Evolutionary conservation across 2,329 filamentous ascomycete genomes (phyloP), one percentile per base, ranked within the genome.

Genomic region (Neopestalotiopsis sp.): DNA sequence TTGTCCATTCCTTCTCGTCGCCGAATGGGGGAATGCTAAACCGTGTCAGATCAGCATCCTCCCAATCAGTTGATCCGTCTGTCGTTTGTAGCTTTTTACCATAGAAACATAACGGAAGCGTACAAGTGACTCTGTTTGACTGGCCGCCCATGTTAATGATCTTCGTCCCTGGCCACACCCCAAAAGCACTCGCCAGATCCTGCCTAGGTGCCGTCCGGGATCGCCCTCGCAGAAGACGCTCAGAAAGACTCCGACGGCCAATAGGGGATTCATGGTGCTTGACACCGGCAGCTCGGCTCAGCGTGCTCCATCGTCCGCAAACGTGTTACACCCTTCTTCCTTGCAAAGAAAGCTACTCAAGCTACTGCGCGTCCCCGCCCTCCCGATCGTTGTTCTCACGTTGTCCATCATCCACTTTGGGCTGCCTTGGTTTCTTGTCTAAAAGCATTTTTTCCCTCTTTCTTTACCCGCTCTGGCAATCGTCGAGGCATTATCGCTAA

Each of bases 261-360:
- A 67, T 67, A 59, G 65, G n/a, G 30, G 58, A 42, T 20, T 61
- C 30, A 3, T 20, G n/a, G 6, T 14, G 65, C 65, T 45, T 67
- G 65, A 42, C 56, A 61, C 65, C 65, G 65, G 65, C 65, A 67
- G 65, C 53, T 61, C 65, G 65, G 65, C 64, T 58, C 34, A n/a
- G 17, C 20, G 13, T 56, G 14, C 49, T 30, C 45, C 17, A 45
- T 53, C 65, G 59, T 45, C 65, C 57, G 65, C 65, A 67, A 67
- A 59, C 65, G 65, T 67, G 49, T 65, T 65, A 12, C 20, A 65
- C 63, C 45, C 45, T 34, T 30, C 14, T 45, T 34, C 45, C 53
- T 34, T 57, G n/a, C 6, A 56, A 20, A 34, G n/a, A 34, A 10
- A 61, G 58, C 58, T 61, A 61, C 30, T 61, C 40, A 28, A 17